Percentiles rank a stretch among this genome's conserved stretches.
These are phyloP conservation scores for Irpex sp. DNA, from an alignment of 1,284 basidiomycete species.

Conservation along the genomic window DNA sequence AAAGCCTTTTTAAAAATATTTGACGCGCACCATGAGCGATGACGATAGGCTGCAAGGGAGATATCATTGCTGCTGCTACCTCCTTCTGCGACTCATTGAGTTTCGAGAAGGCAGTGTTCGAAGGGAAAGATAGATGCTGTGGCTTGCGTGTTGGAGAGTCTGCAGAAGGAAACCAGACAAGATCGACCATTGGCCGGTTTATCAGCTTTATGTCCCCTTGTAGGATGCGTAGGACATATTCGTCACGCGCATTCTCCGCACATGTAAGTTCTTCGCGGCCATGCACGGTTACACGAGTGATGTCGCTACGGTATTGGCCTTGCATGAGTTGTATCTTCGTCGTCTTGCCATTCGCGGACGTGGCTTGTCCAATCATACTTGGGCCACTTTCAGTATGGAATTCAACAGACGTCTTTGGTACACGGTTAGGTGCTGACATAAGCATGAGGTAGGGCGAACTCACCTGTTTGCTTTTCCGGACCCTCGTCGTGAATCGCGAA, in stretches of 20 bases:
- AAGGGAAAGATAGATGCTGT: not conserved
- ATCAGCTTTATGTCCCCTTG: not conserved
- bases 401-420: constrained; percentile 3
- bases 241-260: constrained; percentile 12
- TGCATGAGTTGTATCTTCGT: constrained; percentile 2
- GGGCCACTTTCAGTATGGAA: not conserved
- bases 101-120: not conserved
- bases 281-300: constrained; percentile 12
- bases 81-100: constrained; percentile 8
- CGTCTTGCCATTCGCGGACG: not conserved
- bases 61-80: constrained; percentile 10
- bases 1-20: constrained; percentile 5
- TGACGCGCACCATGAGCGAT: constrained; percentile 9
- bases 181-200: constrained; percentile 4
- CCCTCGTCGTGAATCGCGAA: constrained; percentile 6
- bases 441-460: not conserved
- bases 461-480: constrained; percentile 5
- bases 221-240: constrained; percentile 7
- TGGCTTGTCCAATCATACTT: constrained; percentile 1
- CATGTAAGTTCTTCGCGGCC: constrained; percentile 12
- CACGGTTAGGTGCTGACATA: not conserved
- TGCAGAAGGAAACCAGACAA: constrained; percentile 8
- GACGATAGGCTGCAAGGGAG: constrained; percentile 5
- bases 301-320: constrained; percentile 3
- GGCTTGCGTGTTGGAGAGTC: not conserved